Evolutionary conservation across 805 yeast species (phyloP), one percentile per base, ranked within the genome.

Genomic region (Metschnikowia gelsemii): DNA sequence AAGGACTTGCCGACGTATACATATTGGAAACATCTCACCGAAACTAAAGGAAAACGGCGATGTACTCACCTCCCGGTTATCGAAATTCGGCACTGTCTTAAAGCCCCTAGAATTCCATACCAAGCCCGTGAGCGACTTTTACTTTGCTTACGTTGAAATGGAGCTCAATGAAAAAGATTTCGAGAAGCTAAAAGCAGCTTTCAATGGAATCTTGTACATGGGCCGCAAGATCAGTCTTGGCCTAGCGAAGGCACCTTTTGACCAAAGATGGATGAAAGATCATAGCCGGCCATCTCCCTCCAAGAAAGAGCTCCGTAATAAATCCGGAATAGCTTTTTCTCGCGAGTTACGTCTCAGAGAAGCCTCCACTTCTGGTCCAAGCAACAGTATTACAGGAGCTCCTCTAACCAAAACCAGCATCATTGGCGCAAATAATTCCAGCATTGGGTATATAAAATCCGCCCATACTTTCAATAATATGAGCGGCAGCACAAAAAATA

Each of bases 131-230:
- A 59, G 62, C 19, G 82, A 76, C 33, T 73, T 68, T 43, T 64
- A 65, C 51, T 93, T 80, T 66, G 96, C 82, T 1, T 88, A 74
- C 49, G 59, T 86, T 1, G 79, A 84, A 17, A 66, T 91, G 61
- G 63, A 68, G n/a, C 60, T 82, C 9, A 59, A 71, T 1, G 66
- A 70, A 3, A 61, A 64, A 16, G 67, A 72, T 25, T 78, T 73
- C 40, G 64, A 62, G 1, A 76, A 75, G 34, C 62, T 91, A 38
- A 73, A 74, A 43, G 59, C 64, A 5, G 68, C 84, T 0, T 73
- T 87, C 49, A 76, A 87, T 57, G 93, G 90, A 22, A 76, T 84
- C 1, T 76, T 75, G 19, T 91, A 74, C 63, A 87, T 85, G 73
- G 96, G 95, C 2, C 72, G 83, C 19, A 78, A 73, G 39, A 61